Percentiles rank a stretch among this genome's conserved stretches.
These are phyloP conservation scores for Penicillium hordei DNA, from an alignment of 2,329 filamentous ascomycete genomes.

Conservation along the genomic window DNA sequence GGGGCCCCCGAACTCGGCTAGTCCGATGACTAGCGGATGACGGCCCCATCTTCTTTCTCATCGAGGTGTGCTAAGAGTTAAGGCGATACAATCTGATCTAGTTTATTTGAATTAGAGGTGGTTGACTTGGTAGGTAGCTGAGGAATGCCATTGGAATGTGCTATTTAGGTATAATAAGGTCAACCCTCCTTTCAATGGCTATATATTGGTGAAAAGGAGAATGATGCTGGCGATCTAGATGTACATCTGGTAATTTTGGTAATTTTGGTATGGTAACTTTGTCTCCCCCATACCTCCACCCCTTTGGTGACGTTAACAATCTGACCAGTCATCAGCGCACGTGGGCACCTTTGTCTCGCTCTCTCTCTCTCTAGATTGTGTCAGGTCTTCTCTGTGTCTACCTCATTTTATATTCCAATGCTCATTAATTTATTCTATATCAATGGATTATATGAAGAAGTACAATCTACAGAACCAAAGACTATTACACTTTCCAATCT, in stretches of 20 bases:
- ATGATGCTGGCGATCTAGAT: not conserved
- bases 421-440: no score
- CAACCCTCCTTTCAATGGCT: not conserved
- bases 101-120: not conserved
- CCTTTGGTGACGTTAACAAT: not conserved
- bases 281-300: not conserved
- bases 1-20: slow-evolving; percentile 8
- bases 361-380: not conserved
- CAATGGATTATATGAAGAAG: no score
- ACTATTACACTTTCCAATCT: not conserved
- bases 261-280: not conserved
- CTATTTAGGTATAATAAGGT: not conserved
- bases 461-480: not conserved
- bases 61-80: not conserved
- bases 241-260: not conserved
- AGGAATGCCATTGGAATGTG: not conserved
- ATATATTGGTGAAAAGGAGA: no score
- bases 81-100: not conserved
- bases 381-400: no score
- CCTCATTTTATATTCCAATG: no score
- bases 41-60: not conserved
- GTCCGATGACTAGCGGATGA: slow-evolving; percentile 13
- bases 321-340: slow-evolving; percentile 9
- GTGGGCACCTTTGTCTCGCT: not conserved
- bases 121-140: not conserved